Base-by-base conservation (phyloP, 257 asterid genomes). In the Forsythia viridissima region DNA sequence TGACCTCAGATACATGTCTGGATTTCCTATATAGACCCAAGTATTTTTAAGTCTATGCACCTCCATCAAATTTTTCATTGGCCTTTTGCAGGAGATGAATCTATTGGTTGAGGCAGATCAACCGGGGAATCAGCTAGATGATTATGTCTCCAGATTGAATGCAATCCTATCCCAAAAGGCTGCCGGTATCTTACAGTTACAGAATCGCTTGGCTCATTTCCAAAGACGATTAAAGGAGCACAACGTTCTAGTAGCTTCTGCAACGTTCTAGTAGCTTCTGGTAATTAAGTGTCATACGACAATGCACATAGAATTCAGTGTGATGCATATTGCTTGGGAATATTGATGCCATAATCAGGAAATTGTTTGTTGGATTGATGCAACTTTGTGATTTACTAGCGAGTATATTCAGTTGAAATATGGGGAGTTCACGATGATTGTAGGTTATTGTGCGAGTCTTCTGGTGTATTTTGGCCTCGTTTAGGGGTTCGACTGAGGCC, bases 101-200 rank as follows among this genome's bases (percentile, higher is more conserved):
- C 94, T 96, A 73, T 85, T 96, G 85, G 98, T 92, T 71, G 93
- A 89, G 85, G 99, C 97, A 20, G 99, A 93, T 82, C 97, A 91
- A 82, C 99, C 99, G 4, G 99, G 98, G 39, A 96, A 88, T 82
- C 96, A 91, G 80, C 82, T 96, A 76, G 98, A 92, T 77, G 90
- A 88, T 67, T 96, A 96, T 68, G 80, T 93, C 51, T 79, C 96
- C 55, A 88, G 88, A 86, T 80, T 96, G 91, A 93, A 89, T 86
- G 61, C 94, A n/a, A 88, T 96, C 85, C 92, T 96, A 57, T 90
- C 98, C 79, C 97, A 93, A 68, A 96, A 96, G 74, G 98, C 98
- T 74, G 90, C 94, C 39, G 97, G 94, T 80, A 91, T 96, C 77
- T 79, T 90, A 48, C 94, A 93, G 73, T 79, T 96, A 70, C 99